Base-by-base conservation (phyloP, 2,329 filamentous ascomycete species). In the Botrytis deweyae region DNA sequence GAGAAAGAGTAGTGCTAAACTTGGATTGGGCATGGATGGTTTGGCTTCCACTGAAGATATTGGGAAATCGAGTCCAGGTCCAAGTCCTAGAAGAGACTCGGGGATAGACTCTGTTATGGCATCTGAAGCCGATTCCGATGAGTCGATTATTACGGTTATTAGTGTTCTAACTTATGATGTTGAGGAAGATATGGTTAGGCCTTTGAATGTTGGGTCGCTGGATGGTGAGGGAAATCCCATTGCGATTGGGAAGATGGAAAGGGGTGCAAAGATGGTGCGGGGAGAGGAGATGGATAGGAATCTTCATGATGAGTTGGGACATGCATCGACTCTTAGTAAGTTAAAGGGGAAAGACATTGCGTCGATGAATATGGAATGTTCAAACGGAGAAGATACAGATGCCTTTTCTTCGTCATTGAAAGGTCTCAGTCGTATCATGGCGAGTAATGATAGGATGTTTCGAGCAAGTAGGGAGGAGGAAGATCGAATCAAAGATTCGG, bases 1-100 rank as follows among this genome's bases (percentile, higher is more conserved):
- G 38, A 68, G 36, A 58, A 58, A 68, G 25, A 68, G 66, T 18
- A 68, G 49, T 58, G 66, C 66, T 18, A 58, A 9, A 10, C 42
- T 58, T 68, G 66, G 49, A 29, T 42, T 2, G 18, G 66, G 66
- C 33, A 3, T 58, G 36, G 66, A 68, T 68, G 49, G 66, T 8
- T 68, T 10, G 18, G 16, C n/a, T 68, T 68, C 18, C 25, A 25
- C 20, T 16, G 66, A 42, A 12, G 33, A 38, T 16, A 7, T 33
- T 22, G n/a, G 1, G 18, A 14, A 42, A 33, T 22, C n/a, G 1
- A 68, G 49, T 40, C 46, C 18, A 9, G 29, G 25, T 55, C 36
- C 18, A 16, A 42, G 66, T 25, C 36, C 49, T 7, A 68, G 38
- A 33, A 68, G 16, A 58, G 49, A 58, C n/a, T 68, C 66, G 9